A percentile compares a stretch with the other conserved stretches of the same genome.
Evolutionary conservation across 352 stramenopile species (phyloP).

Genomic region (Globisporangium viniferum): DNA sequence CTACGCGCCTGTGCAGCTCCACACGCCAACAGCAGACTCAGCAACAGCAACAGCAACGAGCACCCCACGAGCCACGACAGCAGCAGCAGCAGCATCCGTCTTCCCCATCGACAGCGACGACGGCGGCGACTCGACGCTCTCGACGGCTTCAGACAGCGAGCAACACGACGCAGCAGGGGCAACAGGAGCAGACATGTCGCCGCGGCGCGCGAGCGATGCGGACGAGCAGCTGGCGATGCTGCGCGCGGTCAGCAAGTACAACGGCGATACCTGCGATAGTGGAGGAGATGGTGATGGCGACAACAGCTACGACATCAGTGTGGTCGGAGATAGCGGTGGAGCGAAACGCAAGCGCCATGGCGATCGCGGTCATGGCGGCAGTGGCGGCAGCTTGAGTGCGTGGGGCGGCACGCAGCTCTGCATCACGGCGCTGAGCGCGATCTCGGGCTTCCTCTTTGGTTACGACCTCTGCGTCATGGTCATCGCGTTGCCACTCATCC

Average conservation of each 20-base stretch:
- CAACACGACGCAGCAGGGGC: not conserved
- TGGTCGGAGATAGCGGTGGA: not conserved
- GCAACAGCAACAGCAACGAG: not conserved
- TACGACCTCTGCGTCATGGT: constrained; percentile 82
- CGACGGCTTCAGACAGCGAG: constrained; percentile 10
- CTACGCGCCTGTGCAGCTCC: constrained; percentile 11
- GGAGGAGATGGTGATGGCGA: not conserved
- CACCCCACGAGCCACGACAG: not conserved
- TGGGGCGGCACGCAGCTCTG: constrained; percentile 33
- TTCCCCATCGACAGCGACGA: not conserved
- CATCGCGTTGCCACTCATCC: constrained; percentile 60
- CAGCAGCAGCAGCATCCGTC: not conserved
- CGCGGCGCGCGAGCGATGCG: not conserved
- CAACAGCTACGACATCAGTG: constrained; percentile 2
- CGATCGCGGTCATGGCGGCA: not conserved
- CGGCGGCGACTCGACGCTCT: not conserved
- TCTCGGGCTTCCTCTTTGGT: constrained; percentile 72
- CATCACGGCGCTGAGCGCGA: constrained; percentile 57
- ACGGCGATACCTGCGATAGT: not conserved
- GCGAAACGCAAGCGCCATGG: not conserved
- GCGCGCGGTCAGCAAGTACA: not conserved
- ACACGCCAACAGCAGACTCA: constrained; percentile 6
- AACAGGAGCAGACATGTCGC: not conserved
- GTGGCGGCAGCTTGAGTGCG: not conserved
- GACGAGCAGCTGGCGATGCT: constrained; percentile 2